These are phyloP conservation scores for Tylopilus sp. DNA, from an alignment of 768 basidiomycete genomes.

Conservation along the genomic window DNA sequence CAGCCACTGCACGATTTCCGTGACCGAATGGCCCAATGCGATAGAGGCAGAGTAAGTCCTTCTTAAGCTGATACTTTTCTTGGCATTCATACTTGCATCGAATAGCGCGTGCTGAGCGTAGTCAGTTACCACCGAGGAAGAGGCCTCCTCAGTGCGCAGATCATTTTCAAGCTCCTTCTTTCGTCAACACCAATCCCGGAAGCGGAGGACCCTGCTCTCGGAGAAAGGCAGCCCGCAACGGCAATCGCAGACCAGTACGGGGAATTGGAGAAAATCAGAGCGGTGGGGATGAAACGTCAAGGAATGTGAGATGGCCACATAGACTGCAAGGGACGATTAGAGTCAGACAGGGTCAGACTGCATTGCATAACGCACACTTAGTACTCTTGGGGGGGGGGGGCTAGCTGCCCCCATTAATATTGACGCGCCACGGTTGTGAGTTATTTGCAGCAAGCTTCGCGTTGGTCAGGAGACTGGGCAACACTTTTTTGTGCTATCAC, in stretches of 20 bases:
- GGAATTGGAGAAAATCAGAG: constrained; percentile 14
- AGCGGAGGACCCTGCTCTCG: constrained; percentile 21
- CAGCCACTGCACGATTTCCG: constrained; percentile 21
- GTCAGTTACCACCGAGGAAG: constrained; percentile 25
- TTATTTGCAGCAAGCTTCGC: no score
- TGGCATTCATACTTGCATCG: background rate
- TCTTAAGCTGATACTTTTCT: background rate
- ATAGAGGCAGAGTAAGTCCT: constrained; percentile 12
- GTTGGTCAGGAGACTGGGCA: no score
- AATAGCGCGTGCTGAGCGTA: constrained; percentile 18
- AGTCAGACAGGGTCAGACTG: background rate
- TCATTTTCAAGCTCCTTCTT: constrained; percentile 19
- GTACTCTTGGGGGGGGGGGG: background rate
- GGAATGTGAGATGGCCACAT: background rate
- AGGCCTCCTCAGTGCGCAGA: constrained; percentile 18
- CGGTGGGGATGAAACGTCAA: background rate
- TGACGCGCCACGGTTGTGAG: background rate
- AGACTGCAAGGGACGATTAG: background rate
- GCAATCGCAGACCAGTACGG: constrained; percentile 11
- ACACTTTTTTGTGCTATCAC: no score
- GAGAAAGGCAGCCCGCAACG: constrained; percentile 8
- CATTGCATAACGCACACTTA: background rate
- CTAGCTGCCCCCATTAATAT: background rate
- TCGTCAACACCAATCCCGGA: constrained; percentile 14
- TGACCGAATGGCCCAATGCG: constrained; percentile 15